Percentiles rank a stretch among this genome's conserved stretches.
Evolutionary conservation across 164 flowering plant species (phyloP).

Genomic region (Magnolia sinica): DNA sequence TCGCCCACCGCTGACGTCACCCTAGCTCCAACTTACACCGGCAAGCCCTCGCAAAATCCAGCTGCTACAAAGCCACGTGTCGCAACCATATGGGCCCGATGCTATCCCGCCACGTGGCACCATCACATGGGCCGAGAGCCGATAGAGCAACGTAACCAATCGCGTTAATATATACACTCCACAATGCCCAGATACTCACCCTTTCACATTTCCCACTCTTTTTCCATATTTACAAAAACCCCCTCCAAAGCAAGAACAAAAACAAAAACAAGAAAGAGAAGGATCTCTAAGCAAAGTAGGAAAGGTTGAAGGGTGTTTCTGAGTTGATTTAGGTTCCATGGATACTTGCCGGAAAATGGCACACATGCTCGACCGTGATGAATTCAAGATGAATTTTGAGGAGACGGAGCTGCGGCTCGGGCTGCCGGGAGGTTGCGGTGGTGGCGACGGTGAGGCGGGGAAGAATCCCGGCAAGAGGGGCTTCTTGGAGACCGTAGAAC

Average conservation of each 20-base stretch:
- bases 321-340: conserved; percentile 10
- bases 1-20: conserved; percentile 22
- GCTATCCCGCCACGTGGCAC: not conserved
- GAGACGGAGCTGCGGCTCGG: conserved; percentile 13
- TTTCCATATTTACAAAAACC: not conserved
- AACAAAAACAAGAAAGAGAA: conserved; percentile 5
- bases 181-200: conserved; percentile 12
- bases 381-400: conserved; percentile 12
- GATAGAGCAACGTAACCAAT: not conserved
- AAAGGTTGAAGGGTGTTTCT: not conserved
- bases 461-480: conserved; percentile 57
- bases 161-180: conserved; percentile 24
- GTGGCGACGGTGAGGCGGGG: conserved; percentile 11
- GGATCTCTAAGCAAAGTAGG: not conserved
- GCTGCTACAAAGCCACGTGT: conserved; percentile 32
- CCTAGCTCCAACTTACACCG: conserved; percentile 22
- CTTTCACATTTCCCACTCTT: not conserved
- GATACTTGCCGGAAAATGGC: conserved; percentile 29
- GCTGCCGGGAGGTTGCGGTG: conserved; percentile 10
- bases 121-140: conserved; percentile 3
- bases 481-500: conserved; percentile 60
- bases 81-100: conserved; percentile 6
- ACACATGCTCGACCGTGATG: conserved; percentile 14
- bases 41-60: conserved; percentile 18
- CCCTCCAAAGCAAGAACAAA: not conserved